These are phyloP conservation scores for Rhizopogon sp. DNA, from an alignment of 768 basidiomycete species.

Conservation along the genomic window DNA sequence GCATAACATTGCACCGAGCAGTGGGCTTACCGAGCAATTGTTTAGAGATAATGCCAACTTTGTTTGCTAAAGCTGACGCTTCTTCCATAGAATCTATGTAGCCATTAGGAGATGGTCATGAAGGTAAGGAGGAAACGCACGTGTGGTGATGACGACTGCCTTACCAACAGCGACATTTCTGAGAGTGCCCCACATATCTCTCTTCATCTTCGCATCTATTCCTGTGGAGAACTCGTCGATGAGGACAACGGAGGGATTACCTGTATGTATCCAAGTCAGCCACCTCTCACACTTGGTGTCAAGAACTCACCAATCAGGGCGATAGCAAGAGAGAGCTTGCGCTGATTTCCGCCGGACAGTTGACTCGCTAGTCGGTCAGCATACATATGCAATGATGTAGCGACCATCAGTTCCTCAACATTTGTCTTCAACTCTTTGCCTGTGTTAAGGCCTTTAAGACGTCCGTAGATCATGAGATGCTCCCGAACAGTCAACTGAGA, in stretches of 20 bases:
- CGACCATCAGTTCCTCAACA: constrained; percentile 52
- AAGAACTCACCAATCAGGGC: constrained; percentile 56
- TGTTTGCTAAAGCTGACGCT: constrained; percentile 69
- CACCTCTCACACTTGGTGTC: neutral
- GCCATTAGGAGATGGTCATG: neutral
- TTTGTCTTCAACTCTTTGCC: constrained; percentile 48
- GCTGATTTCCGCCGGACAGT: constrained; percentile 75
- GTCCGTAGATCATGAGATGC: constrained; percentile 67
- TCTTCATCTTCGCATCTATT: constrained; percentile 77
- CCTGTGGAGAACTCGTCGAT: constrained; percentile 86
- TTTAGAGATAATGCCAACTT: constrained; percentile 73
- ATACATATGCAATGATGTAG: constrained; percentile 54
- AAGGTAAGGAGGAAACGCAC: constrained; percentile 31
- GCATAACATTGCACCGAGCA: neutral
- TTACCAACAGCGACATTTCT: constrained; percentile 61
- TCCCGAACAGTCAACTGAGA: constrained; percentile 73
- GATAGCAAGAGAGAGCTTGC: constrained; percentile 73
- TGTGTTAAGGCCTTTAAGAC: constrained; percentile 59
- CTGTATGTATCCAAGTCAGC: constrained; percentile 24
- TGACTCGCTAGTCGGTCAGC: constrained; percentile 69
- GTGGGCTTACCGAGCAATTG: constrained; percentile 55
- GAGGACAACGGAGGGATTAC: constrained; percentile 71
- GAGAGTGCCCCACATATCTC: constrained; percentile 78
- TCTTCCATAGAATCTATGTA: constrained; percentile 76
- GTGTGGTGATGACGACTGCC: constrained; percentile 68